A percentile compares a stretch with the other conserved stretches of the same genome.
These are phyloP conservation scores for Citrus unshiu DNA, from an alignment of 345 rosid species.

Conservation along the genomic window DNA sequence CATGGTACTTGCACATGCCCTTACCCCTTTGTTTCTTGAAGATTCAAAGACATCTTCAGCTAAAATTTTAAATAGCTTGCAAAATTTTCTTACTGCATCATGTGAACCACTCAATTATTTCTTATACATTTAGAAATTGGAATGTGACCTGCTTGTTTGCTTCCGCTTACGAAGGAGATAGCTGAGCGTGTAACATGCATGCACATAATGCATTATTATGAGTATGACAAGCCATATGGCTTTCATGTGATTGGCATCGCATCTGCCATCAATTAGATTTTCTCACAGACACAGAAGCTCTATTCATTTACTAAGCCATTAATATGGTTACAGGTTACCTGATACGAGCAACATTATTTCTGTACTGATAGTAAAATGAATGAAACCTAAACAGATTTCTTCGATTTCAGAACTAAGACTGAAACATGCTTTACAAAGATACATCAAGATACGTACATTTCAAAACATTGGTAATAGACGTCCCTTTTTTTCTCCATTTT, in stretches of 20 bases:
- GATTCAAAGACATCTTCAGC: neutral
- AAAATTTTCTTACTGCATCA: neutral
- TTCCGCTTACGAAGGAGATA: neutral
- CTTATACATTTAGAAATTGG: neutral
- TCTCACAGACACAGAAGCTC: no score
- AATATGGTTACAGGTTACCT: neutral
- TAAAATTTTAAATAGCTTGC: neutral
- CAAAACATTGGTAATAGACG: no score
- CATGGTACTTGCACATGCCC: neutral
- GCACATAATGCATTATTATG: neutral
- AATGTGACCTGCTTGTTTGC: neutral
- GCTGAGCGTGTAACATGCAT: neutral
- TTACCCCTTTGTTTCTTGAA: neutral
- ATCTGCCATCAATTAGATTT: neutral
- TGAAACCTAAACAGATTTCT: no score
- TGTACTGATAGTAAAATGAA: no score
- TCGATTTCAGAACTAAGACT: no score
- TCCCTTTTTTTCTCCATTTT: no score
- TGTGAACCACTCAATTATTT: constrained; percentile 8
- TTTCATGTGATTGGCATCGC: neutral
- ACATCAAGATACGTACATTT: no score
- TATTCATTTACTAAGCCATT: neutral
- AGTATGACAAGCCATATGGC: neutral
- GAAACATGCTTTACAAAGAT: no score
- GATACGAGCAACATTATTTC: no score